Conservation (phyloP, 2,329 filamentous ascomycete genomes). For the Blastomyces percursus region DNA sequence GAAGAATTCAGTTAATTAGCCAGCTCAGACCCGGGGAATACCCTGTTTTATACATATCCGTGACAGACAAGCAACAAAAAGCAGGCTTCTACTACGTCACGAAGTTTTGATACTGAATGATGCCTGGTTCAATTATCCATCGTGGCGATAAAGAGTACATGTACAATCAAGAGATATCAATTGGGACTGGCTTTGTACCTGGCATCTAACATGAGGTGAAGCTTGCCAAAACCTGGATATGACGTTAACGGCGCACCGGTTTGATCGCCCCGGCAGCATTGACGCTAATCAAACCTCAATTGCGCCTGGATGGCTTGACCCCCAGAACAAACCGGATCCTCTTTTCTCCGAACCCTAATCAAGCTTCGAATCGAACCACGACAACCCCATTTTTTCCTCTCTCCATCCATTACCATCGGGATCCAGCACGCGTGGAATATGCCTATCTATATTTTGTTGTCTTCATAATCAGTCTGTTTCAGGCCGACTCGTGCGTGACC, state of each 20-base stretch:
- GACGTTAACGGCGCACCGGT: background rate
- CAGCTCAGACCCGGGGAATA: too few relatives aligned
- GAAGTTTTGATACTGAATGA: too few relatives aligned
- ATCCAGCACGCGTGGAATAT: background rate
- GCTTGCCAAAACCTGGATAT: background rate
- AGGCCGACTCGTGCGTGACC: background rate
- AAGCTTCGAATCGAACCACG: background rate
- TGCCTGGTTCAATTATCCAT: background rate
- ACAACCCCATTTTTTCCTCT: background rate
- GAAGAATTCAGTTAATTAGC: too few relatives aligned
- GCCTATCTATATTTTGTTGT: background rate
- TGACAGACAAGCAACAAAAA: too few relatives aligned
- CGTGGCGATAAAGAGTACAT: background rate
- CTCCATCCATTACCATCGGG: background rate
- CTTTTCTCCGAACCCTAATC: background rate
- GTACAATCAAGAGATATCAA: background rate
- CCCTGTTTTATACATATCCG: too few relatives aligned
- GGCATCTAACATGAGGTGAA: background rate
- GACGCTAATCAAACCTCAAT: background rate
- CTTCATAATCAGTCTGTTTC: background rate
- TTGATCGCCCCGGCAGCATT: background rate
- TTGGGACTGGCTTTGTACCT: background rate
- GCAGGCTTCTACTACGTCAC: background rate
- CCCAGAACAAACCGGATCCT: background rate
- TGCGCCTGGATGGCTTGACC: too few relatives aligned